Base-by-base conservation (phyloP, 306 rosid species). In the Pachyrhizus erosus region DNA sequence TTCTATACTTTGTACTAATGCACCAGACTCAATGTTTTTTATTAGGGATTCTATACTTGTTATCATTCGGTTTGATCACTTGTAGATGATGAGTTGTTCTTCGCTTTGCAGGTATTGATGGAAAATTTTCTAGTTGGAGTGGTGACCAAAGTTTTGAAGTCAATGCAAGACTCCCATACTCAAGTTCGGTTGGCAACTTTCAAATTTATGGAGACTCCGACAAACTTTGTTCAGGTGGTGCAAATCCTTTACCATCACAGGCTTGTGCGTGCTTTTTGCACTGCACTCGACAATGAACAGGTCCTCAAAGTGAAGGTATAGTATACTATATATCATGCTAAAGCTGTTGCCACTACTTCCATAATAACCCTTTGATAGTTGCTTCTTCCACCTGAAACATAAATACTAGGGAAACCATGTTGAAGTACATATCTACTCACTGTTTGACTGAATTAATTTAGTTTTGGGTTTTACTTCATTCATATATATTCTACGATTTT, bases 161-260 rank as follows among this genome's bases (percentile, higher is more conserved):
- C 45, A 66, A 79, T 82, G 69, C 83, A 80, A 79, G 90, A 85
- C 42, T 37, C 87, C 7, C 75, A 88, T 75, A 68, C 76, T 70
- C 71, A 77, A 57, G 88, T 88, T 88, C 85, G 88, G 70, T 48
- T 57, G 82, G 87, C 87, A 70, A 83, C 85, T 76, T 88, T 85
- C 15, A 75, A 48, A 43, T 85, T 88, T 57, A 82, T 88, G 90
- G 60, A 46, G 49, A 75, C 43, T 61, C 87, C 88, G 5, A 57
- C 86, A 29, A 82, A 33, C n/a, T 82, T 88, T 58, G 81, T 85
- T 57, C 85, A 82, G 74, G 74, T 5, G 37, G 26, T 49, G 73
- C 88, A 85, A 45, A 7, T 88, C 33, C 83, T 82, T 71, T 80
- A 82, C 61, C 88, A 85, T 48, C 72, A 39, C 3, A 85, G 85